phyloP scores from a whole-genome alignment of 805 yeast species.

The Kazachstania kunashirensis region DNA sequence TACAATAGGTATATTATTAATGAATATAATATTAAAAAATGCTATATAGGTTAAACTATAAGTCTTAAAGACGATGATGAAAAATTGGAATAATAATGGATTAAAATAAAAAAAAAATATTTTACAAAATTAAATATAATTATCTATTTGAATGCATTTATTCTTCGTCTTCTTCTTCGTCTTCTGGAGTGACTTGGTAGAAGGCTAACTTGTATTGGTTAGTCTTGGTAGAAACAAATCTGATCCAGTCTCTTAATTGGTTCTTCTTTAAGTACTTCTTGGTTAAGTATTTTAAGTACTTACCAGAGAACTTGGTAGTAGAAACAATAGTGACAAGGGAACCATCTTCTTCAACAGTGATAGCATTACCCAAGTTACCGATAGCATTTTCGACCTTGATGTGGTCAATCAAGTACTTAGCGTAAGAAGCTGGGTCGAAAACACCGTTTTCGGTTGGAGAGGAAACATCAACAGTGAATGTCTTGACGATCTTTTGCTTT shows the following conservation, averaged over 20 bases:
- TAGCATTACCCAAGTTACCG: slow-evolving; percentile 94
- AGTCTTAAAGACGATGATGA: neutral
- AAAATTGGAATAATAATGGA: neutral
- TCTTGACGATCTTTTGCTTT: slow-evolving; percentile 75
- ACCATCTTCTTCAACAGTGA: slow-evolving; percentile 83
- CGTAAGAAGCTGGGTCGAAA: slow-evolving; percentile 95
- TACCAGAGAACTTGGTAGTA: slow-evolving; percentile 95
- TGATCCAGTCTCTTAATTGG: slow-evolving; percentile 99
- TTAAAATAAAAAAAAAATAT: neutral
- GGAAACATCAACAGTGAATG: slow-evolving; percentile 90
- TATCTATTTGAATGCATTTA: slow-evolving; percentile 34
- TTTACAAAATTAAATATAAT: neutral
- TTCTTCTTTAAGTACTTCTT: slow-evolving; percentile 99
- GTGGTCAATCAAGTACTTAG: slow-evolving; percentile 96
- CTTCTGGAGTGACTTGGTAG: slow-evolving; percentile 96
- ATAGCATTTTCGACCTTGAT: slow-evolving; percentile 95
- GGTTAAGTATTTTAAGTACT: slow-evolving; percentile 98
- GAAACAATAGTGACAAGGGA: slow-evolving; percentile 82
- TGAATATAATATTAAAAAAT: neutral
- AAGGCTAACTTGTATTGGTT: slow-evolving; percentile 95
- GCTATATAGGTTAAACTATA: neutral
- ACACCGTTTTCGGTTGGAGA: slow-evolving; percentile 97
- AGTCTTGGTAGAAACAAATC: slow-evolving; percentile 92
- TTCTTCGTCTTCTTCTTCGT: slow-evolving; percentile 71
- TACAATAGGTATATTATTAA: no score